phyloP scores from a whole-genome alignment of 176 grass and related monocot genomes.

The Saccharum spontaneum region DNA sequence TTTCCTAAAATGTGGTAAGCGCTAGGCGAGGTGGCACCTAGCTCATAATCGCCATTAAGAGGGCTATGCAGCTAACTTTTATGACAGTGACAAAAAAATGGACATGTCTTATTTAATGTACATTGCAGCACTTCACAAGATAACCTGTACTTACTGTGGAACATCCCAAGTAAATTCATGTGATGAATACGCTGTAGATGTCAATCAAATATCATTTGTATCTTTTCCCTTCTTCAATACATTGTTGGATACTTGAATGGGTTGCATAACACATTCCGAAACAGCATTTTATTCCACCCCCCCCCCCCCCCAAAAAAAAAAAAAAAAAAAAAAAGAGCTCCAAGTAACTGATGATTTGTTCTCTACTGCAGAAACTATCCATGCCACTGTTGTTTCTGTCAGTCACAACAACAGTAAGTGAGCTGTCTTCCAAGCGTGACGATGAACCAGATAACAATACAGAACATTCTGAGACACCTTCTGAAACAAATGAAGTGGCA shows the following conservation, averaged over 20 bases:
- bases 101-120: neutral
- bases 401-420: slow-evolving; percentile 65
- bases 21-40: neutral
- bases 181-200: slow-evolving; percentile 15
- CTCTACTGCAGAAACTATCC: slow-evolving; percentile 77
- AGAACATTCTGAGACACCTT: slow-evolving; percentile 47
- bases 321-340: neutral
- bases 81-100: neutral
- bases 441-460: slow-evolving; percentile 36
- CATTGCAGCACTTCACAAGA: neutral
- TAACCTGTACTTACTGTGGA: slow-evolving; percentile 1
- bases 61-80: neutral
- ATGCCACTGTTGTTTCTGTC: slow-evolving; percentile 82
- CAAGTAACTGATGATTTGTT: slow-evolving; percentile 19
- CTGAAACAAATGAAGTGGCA: slow-evolving; percentile 49
- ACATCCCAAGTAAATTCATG: slow-evolving; percentile 28
- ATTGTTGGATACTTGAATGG: slow-evolving; percentile 29
- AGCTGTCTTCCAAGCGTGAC: slow-evolving; percentile 48
- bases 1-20: neutral
- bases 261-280: neutral
- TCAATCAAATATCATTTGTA: neutral
- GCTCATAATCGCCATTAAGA: neutral
- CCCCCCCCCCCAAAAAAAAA: too few species aligned
- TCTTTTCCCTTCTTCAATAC: neutral
- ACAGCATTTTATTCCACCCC: neutral